A percentile compares a stretch with the other conserved stretches of the same genome.
These are phyloP conservation scores for Casuarina glauca DNA, from an alignment of 306 rosid species.

Conservation along the genomic window DNA sequence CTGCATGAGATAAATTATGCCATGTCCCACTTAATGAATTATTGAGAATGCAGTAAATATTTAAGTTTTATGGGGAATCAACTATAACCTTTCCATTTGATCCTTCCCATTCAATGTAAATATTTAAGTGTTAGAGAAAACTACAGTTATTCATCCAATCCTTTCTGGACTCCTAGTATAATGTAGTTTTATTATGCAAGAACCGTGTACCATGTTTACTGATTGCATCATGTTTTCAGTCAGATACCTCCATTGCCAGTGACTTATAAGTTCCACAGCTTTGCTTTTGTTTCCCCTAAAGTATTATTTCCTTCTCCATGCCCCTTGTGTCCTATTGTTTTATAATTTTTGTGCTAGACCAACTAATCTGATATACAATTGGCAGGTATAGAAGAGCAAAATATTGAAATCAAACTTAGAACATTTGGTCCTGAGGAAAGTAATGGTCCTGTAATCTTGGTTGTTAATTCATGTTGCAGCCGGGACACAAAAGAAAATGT, in stretches of 20 bases:
- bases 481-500: slow-evolving; percentile 36
- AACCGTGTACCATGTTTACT: not conserved
- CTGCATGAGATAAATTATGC: not conserved
- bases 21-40: not conserved
- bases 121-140: not conserved
- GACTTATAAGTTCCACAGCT: not conserved
- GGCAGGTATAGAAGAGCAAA: slow-evolving; percentile 40
- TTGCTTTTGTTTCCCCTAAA: not conserved
- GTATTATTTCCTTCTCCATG: not conserved
- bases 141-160: not conserved
- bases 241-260: not conserved
- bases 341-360: not conserved
- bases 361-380: slow-evolving; percentile 9
- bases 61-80: not conserved
- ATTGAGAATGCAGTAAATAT: not conserved
- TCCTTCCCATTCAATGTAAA: not conserved
- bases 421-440: slow-evolving; percentile 32
- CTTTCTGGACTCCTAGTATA: not conserved
- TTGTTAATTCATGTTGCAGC: slow-evolving; percentile 47
- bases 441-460: slow-evolving; percentile 35
- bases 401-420: slow-evolving; percentile 43
- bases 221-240: not conserved
- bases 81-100: not conserved
- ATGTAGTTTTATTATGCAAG: not conserved
- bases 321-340: not conserved